Evolutionary conservation across 495 filamentous ascomycete species (phyloP), one percentile per base, ranked within the genome.

Genomic region (Oidiodendron maius): DNA sequence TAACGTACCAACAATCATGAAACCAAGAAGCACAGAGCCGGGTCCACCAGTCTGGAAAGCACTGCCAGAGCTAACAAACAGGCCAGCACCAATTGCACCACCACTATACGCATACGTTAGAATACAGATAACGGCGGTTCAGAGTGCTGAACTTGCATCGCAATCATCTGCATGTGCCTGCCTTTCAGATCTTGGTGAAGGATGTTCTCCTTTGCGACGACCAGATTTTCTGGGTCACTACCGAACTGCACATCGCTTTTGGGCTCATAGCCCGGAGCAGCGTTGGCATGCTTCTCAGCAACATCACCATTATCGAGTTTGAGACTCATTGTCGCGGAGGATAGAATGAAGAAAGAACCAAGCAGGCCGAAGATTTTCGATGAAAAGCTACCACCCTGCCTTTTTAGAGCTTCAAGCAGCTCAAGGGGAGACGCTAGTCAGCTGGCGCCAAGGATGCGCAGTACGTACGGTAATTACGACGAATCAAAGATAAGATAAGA

Each of bases 81-180:
- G 69, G 68, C 76, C 76, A 51, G 76, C 73, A 44, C 77, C 87
- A 49, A 76, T 76, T 3, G 72, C 66, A 53, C 71, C 71, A 80
- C 80, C 82, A n/a, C n/a, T 45, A 40, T 40, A 40, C 18, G 37
- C 37, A 40, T 18, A 40, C 37, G 37, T 40, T 40, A 40, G 37
- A n/a, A n/a, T n/a, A n/a, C n/a, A 40, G 28, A n/a, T 9, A n/a
- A n/a, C 28, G 9, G n/a, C 28, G 8, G 28, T 34, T 34, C 9
- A 34, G 28, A 8, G 8, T 8, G 28, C 8, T 9, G n/a, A n/a
- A 34, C 28, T 34, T 34, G n/a, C 60, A 30, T 38, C 42, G 91
- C 91, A 70, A 96, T 96, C 90, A 96, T 96, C 72, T 95, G 90
- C 56, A 96, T 63, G 71, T 96, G 91, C 30, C 90, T 74, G 12